Conservation (phyloP, 192 early-diverging fungal genomes). For the Jimgerdemannia lactiflua region DNA sequence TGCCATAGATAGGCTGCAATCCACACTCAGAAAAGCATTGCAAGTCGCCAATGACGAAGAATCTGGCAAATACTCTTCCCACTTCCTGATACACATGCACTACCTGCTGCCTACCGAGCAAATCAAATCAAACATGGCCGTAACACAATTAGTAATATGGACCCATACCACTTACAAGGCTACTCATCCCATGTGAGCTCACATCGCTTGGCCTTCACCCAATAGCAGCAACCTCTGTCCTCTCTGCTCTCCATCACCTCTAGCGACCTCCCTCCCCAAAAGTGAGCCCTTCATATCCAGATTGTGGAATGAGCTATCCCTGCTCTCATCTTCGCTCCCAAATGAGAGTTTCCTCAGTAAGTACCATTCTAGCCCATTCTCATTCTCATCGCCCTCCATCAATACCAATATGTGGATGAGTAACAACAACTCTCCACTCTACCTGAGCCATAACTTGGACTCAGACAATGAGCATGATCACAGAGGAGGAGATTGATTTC, state of each 20-base stretch:
- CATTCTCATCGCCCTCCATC: constrained; percentile 2
- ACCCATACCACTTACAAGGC: not conserved
- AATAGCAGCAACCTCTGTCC: not conserved
- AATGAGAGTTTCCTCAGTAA: constrained; percentile 23
- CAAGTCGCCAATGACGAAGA: constrained; percentile 19
- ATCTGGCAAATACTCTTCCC: constrained; percentile 9
- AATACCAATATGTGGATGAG: not conserved
- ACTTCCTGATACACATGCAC: no score
- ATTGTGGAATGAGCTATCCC: constrained; percentile 3
- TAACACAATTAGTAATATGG: not conserved
- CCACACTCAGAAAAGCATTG: not conserved
- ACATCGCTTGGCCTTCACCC: not conserved
- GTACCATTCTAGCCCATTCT: constrained; percentile 13
- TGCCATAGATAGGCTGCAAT: not conserved
- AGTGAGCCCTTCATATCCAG: constrained; percentile 6
- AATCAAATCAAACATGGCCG: not conserved
- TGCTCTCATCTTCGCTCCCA: constrained; percentile 17
- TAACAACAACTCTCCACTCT: no score
- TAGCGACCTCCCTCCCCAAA: constrained; percentile 7
- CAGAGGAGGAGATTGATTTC: not conserved
- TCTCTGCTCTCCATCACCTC: not conserved
- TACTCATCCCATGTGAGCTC: not conserved
- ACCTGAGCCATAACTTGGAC: not conserved
- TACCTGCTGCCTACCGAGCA: no score
- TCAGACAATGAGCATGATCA: not conserved